Evolutionary conservation across 2,329 filamentous ascomycete genomes (phyloP).

Genomic region (Clarireedia monteithiana): DNA sequence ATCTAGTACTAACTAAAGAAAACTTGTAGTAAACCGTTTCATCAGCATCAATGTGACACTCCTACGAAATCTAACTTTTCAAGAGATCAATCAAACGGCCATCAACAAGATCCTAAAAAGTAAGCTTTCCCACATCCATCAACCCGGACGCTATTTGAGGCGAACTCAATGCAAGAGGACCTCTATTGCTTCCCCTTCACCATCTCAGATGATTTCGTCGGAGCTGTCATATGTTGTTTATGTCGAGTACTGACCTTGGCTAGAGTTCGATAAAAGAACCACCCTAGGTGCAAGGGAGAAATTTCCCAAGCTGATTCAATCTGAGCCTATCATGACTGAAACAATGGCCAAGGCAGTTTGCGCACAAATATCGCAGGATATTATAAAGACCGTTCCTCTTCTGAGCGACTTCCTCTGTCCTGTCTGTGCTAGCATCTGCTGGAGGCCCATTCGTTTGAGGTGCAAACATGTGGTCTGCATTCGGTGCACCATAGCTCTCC

Average conservation of each 20-base stretch:
- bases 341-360: conserved; percentile 70
- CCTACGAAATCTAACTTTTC: conserved; percentile 75
- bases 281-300: conserved; percentile 58
- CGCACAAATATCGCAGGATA: conserved; percentile 62
- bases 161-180: too few relatives aligned
- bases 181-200: conserved; percentile 5
- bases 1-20: background rate
- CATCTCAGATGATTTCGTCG: background rate
- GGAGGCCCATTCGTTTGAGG: conserved; percentile 67
- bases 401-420: conserved; percentile 80
- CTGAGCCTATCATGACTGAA: conserved; percentile 54
- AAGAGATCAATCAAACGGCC: conserved; percentile 73
- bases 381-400: conserved; percentile 69
- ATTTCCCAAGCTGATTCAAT: conserved; percentile 52
- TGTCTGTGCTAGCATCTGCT: conserved; percentile 72
- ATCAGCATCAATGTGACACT: conserved; percentile 65
- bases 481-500: conserved; percentile 72
- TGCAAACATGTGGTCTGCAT: conserved; percentile 81
- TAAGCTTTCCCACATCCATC: conserved; percentile 30
- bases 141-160: too few relatives aligned
- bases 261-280: conserved; percentile 82
- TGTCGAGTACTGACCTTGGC: background rate
- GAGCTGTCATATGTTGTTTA: too few relatives aligned
- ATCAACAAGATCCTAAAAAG: conserved; percentile 82
- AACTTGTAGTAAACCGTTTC: conserved; percentile 42